Conservation (phyloP, 1,284 basidiomycete species). For the Trametes pubescens region DNA sequence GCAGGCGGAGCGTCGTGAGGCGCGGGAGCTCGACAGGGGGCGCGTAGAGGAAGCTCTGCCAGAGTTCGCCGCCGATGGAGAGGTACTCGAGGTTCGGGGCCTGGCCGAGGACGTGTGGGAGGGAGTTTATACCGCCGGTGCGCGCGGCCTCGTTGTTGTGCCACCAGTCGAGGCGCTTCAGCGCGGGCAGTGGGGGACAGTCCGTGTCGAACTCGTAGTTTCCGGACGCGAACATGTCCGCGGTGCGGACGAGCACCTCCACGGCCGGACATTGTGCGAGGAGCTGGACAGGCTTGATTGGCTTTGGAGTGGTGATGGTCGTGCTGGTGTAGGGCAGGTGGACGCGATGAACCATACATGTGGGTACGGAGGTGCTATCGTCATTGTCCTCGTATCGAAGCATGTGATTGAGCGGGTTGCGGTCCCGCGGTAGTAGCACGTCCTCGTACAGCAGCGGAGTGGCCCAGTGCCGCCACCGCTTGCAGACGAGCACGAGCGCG, state of each 20-base stretch:
- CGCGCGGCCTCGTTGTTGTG: constrained; percentile 64
- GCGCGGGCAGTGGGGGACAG: constrained; percentile 54
- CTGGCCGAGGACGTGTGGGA: constrained; percentile 57
- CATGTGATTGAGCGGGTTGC: constrained; percentile 41
- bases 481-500: constrained; percentile 62
- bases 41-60: constrained; percentile 39
- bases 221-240: constrained; percentile 40
- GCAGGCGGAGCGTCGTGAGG: constrained; percentile 63
- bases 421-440: constrained; percentile 49
- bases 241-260: constrained; percentile 59
- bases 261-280: constrained; percentile 58
- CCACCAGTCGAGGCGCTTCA: constrained; percentile 75
- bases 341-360: constrained; percentile 59
- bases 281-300: constrained; percentile 47
- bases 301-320: constrained; percentile 47
- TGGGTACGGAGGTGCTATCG: constrained; percentile 26
- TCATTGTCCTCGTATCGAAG: constrained; percentile 36
- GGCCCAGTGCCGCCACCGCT: constrained; percentile 58
- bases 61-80: constrained; percentile 59
- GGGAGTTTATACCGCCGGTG: constrained; percentile 71
- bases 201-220: constrained; percentile 63
- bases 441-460: constrained; percentile 61
- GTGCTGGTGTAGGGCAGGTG: constrained; percentile 66
- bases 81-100: constrained; percentile 67
- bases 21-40: constrained; percentile 42